phyloP scores from a whole-genome alignment of 2,329 filamentous ascomycete species.

The Apiospora koreana region DNA sequence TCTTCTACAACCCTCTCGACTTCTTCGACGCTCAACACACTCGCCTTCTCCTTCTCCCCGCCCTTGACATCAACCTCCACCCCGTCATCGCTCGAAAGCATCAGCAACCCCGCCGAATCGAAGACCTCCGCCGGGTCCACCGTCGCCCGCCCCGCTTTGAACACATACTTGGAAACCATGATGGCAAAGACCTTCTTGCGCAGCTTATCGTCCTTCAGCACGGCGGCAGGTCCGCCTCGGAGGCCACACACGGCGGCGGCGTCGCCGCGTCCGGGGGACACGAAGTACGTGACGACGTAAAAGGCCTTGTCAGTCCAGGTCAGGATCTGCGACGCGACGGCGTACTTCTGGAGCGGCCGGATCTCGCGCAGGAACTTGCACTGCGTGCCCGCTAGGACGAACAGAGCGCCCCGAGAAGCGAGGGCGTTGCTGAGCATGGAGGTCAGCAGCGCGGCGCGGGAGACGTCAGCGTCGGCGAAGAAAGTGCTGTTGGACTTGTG shows the following conservation, averaged over 20 bases:
- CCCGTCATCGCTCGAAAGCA: neutral
- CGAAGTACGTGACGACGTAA: constrained; percentile 9
- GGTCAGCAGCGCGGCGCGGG: constrained; percentile 9
- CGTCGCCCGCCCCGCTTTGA: neutral
- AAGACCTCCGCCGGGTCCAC: neutral
- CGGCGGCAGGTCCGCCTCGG: neutral
- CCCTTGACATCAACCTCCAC: neutral
- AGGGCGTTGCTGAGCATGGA: neutral
- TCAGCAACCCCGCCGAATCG: neutral
- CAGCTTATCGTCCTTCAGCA: neutral
- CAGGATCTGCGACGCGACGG: constrained; percentile 1
- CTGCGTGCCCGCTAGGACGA: constrained; percentile 2
- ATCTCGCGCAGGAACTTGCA: constrained; percentile 14
- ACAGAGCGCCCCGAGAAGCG: neutral
- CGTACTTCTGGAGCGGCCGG: constrained; percentile 9
- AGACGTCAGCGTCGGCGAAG: constrained; percentile 10
- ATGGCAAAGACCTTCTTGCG: neutral
- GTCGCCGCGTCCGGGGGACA: neutral
- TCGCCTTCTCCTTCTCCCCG: neutral
- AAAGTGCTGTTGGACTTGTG: constrained; percentile 18
- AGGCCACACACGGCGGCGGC: neutral
- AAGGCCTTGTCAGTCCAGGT: constrained; percentile 15
- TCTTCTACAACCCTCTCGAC: neutral
- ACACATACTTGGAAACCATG: constrained; percentile 4
- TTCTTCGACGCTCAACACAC: neutral